These are phyloP conservation scores for Mycena latifolia DNA, from an alignment of 768 basidiomycete species.

Conservation along the genomic window DNA sequence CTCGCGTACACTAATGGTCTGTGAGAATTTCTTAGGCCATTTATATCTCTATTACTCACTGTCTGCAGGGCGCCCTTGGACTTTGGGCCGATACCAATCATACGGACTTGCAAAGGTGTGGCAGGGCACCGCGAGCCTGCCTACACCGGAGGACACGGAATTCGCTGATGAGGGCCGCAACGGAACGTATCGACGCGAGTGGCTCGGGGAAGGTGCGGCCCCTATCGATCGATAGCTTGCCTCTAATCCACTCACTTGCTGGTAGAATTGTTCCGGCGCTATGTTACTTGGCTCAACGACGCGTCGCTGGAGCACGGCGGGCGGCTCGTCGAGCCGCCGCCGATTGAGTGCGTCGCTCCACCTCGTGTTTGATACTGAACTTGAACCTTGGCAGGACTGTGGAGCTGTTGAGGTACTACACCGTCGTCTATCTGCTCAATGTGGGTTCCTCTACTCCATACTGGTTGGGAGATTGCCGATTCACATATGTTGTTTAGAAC, in stretches of 20 bases:
- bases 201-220: slow-evolving; percentile 19
- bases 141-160: background rate
- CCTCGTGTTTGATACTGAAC: no score
- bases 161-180: background rate
- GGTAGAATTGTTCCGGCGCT: slow-evolving; percentile 14
- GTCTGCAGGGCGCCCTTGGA: slow-evolving; percentile 35
- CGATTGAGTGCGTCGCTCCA: slow-evolving; percentile 17
- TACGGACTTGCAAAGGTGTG: slow-evolving; percentile 41
- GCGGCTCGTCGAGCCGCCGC: slow-evolving; percentile 23
- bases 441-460: slow-evolving; percentile 1
- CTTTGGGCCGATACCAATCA: slow-evolving; percentile 36
- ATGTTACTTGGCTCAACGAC: slow-evolving; percentile 27
- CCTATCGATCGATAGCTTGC: background rate
- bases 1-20: slow-evolving; percentile 41
- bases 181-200: slow-evolving; percentile 10
- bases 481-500: slow-evolving; percentile 3
- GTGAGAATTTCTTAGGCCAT: background rate
- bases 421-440: slow-evolving; percentile 16
- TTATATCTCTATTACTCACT: background rate
- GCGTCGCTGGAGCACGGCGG: slow-evolving; percentile 26
- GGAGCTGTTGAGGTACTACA: slow-evolving; percentile 24
- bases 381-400: background rate
- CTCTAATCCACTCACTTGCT: background rate
- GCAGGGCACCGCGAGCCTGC: slow-evolving; percentile 34
- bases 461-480: background rate